phyloP scores from a whole-genome alignment of 2,329 filamentous ascomycete genomes.

The Exophiala viscosa region DNA sequence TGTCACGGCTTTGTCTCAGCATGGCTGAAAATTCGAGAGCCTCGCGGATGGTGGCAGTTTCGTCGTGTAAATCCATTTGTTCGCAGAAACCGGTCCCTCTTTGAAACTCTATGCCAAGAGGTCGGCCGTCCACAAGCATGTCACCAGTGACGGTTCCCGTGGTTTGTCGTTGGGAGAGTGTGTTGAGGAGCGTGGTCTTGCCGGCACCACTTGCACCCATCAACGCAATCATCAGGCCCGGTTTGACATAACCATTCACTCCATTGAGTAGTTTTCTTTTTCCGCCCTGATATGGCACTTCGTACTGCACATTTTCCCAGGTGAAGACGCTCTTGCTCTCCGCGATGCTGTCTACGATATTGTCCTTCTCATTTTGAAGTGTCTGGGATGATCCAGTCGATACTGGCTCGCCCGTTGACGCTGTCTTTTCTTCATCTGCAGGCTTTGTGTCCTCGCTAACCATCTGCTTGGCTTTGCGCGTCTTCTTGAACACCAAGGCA shows the following conservation, averaged over 20 bases:
- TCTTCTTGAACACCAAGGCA: constrained; percentile 67
- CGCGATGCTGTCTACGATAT: constrained; percentile 47
- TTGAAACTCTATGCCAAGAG: constrained; percentile 61
- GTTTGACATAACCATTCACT: constrained; percentile 74
- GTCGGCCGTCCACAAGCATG: constrained; percentile 67
- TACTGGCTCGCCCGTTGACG: constrained; percentile 29
- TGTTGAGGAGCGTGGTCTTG: constrained; percentile 79
- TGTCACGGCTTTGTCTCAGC: constrained; percentile 56
- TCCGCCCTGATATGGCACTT: constrained; percentile 63
- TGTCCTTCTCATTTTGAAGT: constrained; percentile 36
- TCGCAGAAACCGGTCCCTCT: constrained; percentile 68
- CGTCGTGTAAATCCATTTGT: constrained; percentile 69
- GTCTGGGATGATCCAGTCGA: constrained; percentile 33
- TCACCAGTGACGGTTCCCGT: constrained; percentile 63
- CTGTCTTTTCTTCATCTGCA: constrained; percentile 57
- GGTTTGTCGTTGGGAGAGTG: constrained; percentile 67
- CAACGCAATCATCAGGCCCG: constrained; percentile 73
- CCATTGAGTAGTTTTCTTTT: constrained; percentile 62
- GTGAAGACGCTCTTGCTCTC: constrained; percentile 65
- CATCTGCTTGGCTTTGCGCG: constrained; percentile 56
- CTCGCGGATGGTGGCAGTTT: constrained; percentile 63
- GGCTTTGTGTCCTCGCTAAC: constrained; percentile 43
- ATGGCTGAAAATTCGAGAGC: constrained; percentile 67
- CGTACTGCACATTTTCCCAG: constrained; percentile 68
- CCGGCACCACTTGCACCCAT: constrained; percentile 80